Evolutionary conservation across 148 eudicot species (phyloP).

Genomic region (Cornus kousa): DNA sequence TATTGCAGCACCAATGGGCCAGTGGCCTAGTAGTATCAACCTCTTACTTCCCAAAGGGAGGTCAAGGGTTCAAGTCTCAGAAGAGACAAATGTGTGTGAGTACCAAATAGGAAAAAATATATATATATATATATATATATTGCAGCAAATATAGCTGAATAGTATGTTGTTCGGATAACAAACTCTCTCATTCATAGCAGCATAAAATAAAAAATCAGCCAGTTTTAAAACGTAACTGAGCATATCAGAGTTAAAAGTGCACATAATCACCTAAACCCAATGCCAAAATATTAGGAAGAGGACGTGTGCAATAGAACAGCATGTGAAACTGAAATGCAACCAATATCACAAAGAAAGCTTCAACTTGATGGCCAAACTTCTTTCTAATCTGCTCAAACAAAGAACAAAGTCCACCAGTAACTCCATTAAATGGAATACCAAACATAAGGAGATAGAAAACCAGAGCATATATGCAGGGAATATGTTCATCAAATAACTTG

Average conservation of each 20-base stretch:
- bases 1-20: not conserved
- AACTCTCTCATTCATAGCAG: not conserved
- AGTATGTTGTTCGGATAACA: not conserved
- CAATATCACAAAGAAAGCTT: conserved; percentile 83
- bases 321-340: conserved; percentile 78
- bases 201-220: not conserved
- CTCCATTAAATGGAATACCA: not conserved
- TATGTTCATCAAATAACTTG: not conserved
- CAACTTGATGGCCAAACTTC: conserved; percentile 89
- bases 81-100: too few relatives aligned
- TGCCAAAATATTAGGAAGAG: conserved; percentile 92
- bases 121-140: too few relatives aligned
- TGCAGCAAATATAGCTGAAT: not conserved
- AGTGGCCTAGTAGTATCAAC: too few relatives aligned
- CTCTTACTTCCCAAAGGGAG: too few relatives aligned
- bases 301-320: conserved; percentile 91
- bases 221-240: not conserved
- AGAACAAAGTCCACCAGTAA: conserved; percentile 10
- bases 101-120: too few relatives aligned
- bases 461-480: conserved; percentile 3
- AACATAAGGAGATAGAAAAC: conserved; percentile 5
- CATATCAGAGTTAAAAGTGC: not conserved
- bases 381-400: conserved; percentile 59
- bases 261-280: conserved; percentile 73
- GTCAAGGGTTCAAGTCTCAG: too few relatives aligned